A percentile compares a stretch with the other conserved stretches of the same genome.
Evolutionary conservation across 176 grass and related monocot genomes (phyloP).

Genomic region (Rhipidocladum racemiflorum): DNA sequence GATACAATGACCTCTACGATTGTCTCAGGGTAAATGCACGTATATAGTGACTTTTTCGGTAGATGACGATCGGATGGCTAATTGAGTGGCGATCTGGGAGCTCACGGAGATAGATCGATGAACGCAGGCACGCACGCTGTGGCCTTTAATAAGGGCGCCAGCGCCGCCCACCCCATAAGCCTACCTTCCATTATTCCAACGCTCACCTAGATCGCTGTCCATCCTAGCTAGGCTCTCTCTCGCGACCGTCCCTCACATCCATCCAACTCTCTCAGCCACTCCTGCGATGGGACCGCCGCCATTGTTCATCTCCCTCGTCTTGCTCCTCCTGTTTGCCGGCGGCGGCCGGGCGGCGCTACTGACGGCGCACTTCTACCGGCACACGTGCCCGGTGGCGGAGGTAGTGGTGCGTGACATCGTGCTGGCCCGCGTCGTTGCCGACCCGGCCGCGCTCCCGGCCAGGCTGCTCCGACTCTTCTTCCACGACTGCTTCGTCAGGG

Average conservation of each 20-base stretch:
- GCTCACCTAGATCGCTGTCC: not conserved
- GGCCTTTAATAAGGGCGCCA: constrained; percentile 17
- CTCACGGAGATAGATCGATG: too few relatives aligned
- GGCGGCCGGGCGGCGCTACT: not conserved
- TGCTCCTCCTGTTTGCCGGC: not conserved
- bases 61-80: too few relatives aligned
- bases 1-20: too few relatives aligned
- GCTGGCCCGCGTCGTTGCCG: constrained; percentile 22
- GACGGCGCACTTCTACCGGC: constrained; percentile 54
- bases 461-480: constrained; percentile 77
- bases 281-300: not conserved
- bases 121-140: too few relatives aligned
- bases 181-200: not conserved
- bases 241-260: not conserved
- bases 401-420: constrained; percentile 56
- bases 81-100: too few relatives aligned
- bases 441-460: constrained; percentile 40
- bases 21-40: too few relatives aligned
- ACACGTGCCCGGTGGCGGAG: constrained; percentile 45
- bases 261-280: not conserved
- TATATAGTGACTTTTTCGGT: too few relatives aligned
- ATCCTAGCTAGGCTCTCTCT: not conserved
- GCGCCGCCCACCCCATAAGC: not conserved
- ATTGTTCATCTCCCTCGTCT: not conserved
- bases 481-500: constrained; percentile 86